Evolutionary conservation across 108 stramenopile species (phyloP), one percentile per base, ranked within the genome.

Genomic region (Epithemia pelagica): DNA sequence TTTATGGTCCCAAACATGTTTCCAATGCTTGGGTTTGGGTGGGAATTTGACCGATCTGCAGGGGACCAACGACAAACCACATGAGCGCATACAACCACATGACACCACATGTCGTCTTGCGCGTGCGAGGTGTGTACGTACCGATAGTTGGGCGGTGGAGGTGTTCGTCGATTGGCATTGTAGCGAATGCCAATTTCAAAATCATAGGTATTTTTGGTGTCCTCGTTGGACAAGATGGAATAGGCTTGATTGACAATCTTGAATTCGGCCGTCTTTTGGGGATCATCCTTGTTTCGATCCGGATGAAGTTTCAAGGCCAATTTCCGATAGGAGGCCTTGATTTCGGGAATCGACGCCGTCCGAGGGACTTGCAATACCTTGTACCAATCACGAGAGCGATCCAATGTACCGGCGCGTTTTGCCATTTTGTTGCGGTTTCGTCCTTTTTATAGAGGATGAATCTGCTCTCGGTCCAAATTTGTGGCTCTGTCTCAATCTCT

Each of bases 211-310:
- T 30, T 65, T 20, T 85, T 72, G 27, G 58, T 70, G 22, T 60
- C 32, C 21, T 67, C 66, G 59, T 90, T 76, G 24, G 54, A 58
- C 21, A 93, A 55, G 28, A 86, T 77, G 1, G 73, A 65, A 67
- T 93, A 93, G n/a, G 92, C 92, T 59, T 93, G 89, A 3, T 73
- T 67, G 1, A 75, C 80, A 52, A 77, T 74, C 52, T 90, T 85
- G 70, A 93, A 93, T 61, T 80, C 82, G 8, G 64, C 65, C 1
- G 79, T 75, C 57, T 86, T 87, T 18, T 59, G 61, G n/a, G 66
- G 58, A 58, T 74, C 74, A 2, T 84, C 85, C 59, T 81, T 76
- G 32, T 84, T 74, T 27, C 82, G 75, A 65, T 93, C 92, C 51
- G 92, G 92, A 71, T 93, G 92, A 19, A 85, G 59, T 8, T 65